Conservation (phyloP, 2,329 filamentous ascomycete genomes). For the Fusarium stilboides region DNA sequence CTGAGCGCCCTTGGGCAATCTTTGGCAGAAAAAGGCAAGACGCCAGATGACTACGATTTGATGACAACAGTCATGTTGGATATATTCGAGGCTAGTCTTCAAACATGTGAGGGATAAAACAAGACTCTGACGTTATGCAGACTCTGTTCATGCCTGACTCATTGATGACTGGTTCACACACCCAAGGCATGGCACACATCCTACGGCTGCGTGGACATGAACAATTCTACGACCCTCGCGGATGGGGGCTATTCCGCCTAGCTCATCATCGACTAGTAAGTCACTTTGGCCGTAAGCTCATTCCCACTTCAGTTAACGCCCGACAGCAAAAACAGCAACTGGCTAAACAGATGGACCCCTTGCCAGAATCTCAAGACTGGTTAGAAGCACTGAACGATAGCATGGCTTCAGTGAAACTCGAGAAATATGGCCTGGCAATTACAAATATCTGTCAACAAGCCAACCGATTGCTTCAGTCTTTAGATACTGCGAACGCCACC, state of each 20-base stretch:
- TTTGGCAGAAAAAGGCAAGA: slow-evolving; percentile 51
- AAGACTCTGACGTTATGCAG: slow-evolving; percentile 36
- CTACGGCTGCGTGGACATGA: slow-evolving; percentile 55
- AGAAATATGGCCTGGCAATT: slow-evolving; percentile 36
- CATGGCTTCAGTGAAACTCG: slow-evolving; percentile 35
- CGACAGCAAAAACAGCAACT: slow-evolving; percentile 56
- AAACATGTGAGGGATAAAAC: not conserved
- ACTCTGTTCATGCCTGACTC: slow-evolving; percentile 53
- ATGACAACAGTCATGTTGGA: slow-evolving; percentile 60
- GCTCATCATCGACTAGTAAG: slow-evolving; percentile 56
- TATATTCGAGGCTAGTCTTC: slow-evolving; percentile 55
- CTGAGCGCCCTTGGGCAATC: slow-evolving; percentile 54
- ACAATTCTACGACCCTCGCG: slow-evolving; percentile 55
- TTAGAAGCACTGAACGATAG: slow-evolving; percentile 52
- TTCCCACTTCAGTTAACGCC: not conserved
- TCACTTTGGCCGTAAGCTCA: fast-evolving
- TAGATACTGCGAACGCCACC: slow-evolving; percentile 7
- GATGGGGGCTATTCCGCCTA: slow-evolving; percentile 59
- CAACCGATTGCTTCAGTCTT: slow-evolving; percentile 45
- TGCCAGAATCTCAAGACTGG: slow-evolving; percentile 52
- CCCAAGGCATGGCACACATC: slow-evolving; percentile 59
- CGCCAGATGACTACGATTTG: slow-evolving; percentile 57
- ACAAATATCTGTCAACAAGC: slow-evolving; percentile 51
- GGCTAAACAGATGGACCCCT: slow-evolving; percentile 49
- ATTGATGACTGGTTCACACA: slow-evolving; percentile 51